Base-by-base conservation (phyloP, 805 yeast genomes). In the Candida pini region DNA sequence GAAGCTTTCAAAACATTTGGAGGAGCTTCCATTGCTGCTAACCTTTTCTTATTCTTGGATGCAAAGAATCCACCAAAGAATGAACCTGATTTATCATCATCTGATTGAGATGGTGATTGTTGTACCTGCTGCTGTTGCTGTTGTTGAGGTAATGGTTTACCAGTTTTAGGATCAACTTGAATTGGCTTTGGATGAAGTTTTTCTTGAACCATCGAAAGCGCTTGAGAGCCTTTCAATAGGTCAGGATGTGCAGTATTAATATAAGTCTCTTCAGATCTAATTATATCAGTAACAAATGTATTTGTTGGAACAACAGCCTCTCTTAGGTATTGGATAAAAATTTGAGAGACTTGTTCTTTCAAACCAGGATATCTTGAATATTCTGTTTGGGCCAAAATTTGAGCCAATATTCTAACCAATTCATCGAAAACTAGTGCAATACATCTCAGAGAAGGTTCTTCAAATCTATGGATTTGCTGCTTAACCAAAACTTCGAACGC, bases 231-330 rank as follows among this genome's bases (percentile, higher is more conserved):
- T 58, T 85, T 89, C 49, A 92, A 71, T 53, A 92, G 76, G 58
- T 92, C 97, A 4, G 97, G 97, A 56, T 92, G 98, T 2, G 96
- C 97, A 4, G 98, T 92, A 63, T 92, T 92, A 49, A 92, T 88
- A 61, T 92, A 92, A 4, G 95, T 81, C 53, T 89, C 90, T 63
- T 92, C 98, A 40, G 95, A 69, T 39, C 62, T 67, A 48, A 92
- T 87, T 39, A 92, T 71, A 58, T 92, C 97, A 22, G 69, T 61
- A 26, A 89, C 96, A 53, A 92, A 85, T 35, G 73, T 72, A 56
- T 81, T 87, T 16, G 98, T 87, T 41, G 98, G 97, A 15, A 76
- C 58, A 45, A 86, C 72, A 23, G 85, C 80, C 38, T 75, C 81
- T 56, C 95, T 78, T 51, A 92, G 69, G 50, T 76, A 89, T 48